These are phyloP conservation scores for Funneliformis caledonium DNA, from an alignment of 371 early-diverging fungal species.

Conservation along the genomic window DNA sequence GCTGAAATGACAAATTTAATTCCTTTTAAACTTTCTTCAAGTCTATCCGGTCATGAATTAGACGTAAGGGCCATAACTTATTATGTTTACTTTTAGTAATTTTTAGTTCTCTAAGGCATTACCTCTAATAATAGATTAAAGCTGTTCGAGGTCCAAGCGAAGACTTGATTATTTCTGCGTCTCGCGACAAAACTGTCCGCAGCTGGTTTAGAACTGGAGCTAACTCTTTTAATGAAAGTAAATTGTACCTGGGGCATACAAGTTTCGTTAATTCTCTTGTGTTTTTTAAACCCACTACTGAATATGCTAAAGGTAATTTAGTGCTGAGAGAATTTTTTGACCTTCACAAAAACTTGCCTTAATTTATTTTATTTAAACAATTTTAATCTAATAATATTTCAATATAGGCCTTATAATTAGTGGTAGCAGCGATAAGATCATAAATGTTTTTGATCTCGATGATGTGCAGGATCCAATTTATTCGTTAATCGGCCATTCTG, in stretches of 20 bases:
- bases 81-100: not conserved
- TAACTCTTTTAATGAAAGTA: slow-evolving; percentile 58
- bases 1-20: not conserved
- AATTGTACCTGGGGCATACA: slow-evolving; percentile 68
- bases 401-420: slow-evolving; percentile 77
- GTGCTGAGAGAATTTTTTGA: not conserved
- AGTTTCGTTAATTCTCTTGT: slow-evolving; percentile 87
- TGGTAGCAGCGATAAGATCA: slow-evolving; percentile 84
- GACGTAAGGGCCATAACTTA: slow-evolving; percentile 50
- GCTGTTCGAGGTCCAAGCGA: slow-evolving; percentile 70
- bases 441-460: slow-evolving; percentile 77
- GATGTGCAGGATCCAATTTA: slow-evolving; percentile 63
- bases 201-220: slow-evolving; percentile 59
- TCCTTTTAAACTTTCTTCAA: slow-evolving; percentile 53
- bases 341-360: not conserved
- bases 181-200: slow-evolving; percentile 77
- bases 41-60: slow-evolving; percentile 55
- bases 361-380: not conserved
- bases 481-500: slow-evolving; percentile 83
- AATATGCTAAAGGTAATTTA: slow-evolving; percentile 67
- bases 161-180: slow-evolving; percentile 73
- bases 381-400: not conserved
- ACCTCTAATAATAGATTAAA: slow-evolving; percentile 59
- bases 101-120: not conserved
- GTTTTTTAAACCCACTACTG: slow-evolving; percentile 58